Percentiles rank a stretch among this genome's conserved stretches.
phyloP scores from a whole-genome alignment of 805 yeast species.

The Blastobotrys mokoenaii region DNA sequence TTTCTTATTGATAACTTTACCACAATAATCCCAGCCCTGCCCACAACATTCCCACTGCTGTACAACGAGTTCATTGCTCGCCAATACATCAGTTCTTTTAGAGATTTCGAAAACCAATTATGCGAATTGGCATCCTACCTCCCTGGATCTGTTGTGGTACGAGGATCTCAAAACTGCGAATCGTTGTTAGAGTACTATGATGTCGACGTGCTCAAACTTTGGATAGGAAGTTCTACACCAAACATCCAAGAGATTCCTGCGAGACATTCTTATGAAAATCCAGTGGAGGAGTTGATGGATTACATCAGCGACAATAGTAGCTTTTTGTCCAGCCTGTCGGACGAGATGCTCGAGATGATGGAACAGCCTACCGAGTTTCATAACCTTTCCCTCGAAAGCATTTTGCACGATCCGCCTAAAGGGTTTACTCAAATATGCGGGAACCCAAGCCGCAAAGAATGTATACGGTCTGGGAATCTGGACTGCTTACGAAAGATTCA shows the following conservation, averaged over 20 bases:
- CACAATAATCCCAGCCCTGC: too few relatives aligned
- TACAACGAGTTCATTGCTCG: too few relatives aligned
- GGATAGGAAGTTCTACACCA: neutral
- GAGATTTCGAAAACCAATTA: too few relatives aligned
- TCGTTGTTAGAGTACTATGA: neutral
- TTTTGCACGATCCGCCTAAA: conserved; percentile 8
- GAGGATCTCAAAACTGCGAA: too few relatives aligned
- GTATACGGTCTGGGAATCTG: conserved; percentile 13
- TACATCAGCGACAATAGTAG: conserved; percentile 2
- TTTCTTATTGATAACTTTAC: too few relatives aligned
- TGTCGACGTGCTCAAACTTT: neutral
- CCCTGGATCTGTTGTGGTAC: too few relatives aligned
- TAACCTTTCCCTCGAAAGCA: conserved; percentile 8
- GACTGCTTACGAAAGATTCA: conserved; percentile 24
- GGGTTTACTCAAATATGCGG: conserved; percentile 17
- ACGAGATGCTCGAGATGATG: neutral
- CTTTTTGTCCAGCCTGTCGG: neutral
- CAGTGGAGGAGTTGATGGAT: neutral
- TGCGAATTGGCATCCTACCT: too few relatives aligned
- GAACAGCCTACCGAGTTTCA: neutral
- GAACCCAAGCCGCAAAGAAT: conserved; percentile 8
- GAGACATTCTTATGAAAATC: too few relatives aligned
- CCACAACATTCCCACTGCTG: too few relatives aligned
- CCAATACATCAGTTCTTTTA: too few relatives aligned
- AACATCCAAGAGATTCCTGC: neutral